Base-by-base conservation (phyloP, 306 rosid species). In the Cucurbita pepo region DNA sequence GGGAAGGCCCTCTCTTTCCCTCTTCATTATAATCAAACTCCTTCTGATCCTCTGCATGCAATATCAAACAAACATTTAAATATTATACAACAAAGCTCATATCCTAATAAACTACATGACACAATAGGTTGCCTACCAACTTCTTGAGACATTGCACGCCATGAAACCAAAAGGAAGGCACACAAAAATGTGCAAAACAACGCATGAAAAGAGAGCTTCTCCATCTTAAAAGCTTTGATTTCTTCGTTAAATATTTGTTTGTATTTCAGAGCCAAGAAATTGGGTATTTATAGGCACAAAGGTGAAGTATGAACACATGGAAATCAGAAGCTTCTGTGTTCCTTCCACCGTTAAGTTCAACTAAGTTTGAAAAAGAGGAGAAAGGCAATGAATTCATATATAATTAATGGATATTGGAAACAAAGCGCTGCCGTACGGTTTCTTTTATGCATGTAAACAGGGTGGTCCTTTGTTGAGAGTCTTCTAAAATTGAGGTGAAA, bases 1-100 rank as follows among this genome's bases (percentile, higher is more conserved):
- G 58, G 10, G 34, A 36, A 8, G 97, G 97, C 47, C 97, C 97
- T 47, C 1, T 79, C 10, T 14, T 56, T 37, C 86, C 71, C 10
- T 22, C 11, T 1, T 50, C 41, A 5, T 73, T 78, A 43, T 91
- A 91, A 56, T 61, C 76, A 48, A 87, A 89, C 80, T 83, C 91
- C 0, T 59, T 57, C 63, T 89, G 83, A 19, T 89, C 79, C 48
- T 87, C 96, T 91, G 79, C 59, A 30, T 30, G 34, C 34, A 30
- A 30, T 30, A 30, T 30, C 34, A 30, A 30, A 30, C 34, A 30
- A 30, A 30, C 34, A 30, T 30, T 30, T 30, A 30, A 30, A 30
- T 30, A 30, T 30, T 2, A 30, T 30, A 2, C 3, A 30, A 30
- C 34, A 30, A 30, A 30, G 3, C 34, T 30, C 14, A 45, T 45